These are phyloP conservation scores for Mycotypha africana DNA, from an alignment of 371 early-diverging fungal species.

Conservation along the genomic window DNA sequence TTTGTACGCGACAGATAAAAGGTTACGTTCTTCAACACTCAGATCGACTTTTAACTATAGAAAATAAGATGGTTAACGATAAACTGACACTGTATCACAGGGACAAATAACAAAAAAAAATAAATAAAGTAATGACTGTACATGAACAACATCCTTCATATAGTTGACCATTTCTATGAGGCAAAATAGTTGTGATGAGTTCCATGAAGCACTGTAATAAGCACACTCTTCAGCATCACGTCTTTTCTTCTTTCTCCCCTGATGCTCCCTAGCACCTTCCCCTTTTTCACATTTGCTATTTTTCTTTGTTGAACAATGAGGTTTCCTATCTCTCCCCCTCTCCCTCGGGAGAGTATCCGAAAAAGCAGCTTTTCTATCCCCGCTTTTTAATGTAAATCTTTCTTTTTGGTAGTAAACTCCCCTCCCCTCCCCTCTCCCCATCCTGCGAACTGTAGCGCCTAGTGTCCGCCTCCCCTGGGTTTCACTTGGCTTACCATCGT, in stretches of 20 bases:
- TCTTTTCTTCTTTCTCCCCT: not conserved
- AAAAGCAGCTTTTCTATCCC: conserved; percentile 2
- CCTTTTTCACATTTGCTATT: not conserved
- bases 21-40: conserved; percentile 96
- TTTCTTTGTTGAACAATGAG: not conserved
- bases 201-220: no score
- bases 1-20: conserved; percentile 99
- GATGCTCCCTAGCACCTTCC: not conserved
- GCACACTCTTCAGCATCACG: no score
- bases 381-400: conserved; percentile 2
- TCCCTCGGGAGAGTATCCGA: conserved; percentile 5
- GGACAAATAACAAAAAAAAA: no score
- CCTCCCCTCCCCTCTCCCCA: not conserved
- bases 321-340: not conserved
- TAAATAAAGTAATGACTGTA: conserved; percentile 4
- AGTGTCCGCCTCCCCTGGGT: no score
- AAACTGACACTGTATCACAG: not conserved
- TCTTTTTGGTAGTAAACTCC: not conserved
- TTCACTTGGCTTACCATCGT: conserved; percentile 59
- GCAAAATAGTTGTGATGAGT: not conserved
- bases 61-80: not conserved
- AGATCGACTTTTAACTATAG: conserved; percentile 59
- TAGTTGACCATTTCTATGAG: conserved; percentile 87
- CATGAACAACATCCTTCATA: conserved; percentile 85
- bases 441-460: no score